Evolutionary conservation across 2,329 filamentous ascomycete species (phyloP).

Genomic region (Epichloe scottii): DNA sequence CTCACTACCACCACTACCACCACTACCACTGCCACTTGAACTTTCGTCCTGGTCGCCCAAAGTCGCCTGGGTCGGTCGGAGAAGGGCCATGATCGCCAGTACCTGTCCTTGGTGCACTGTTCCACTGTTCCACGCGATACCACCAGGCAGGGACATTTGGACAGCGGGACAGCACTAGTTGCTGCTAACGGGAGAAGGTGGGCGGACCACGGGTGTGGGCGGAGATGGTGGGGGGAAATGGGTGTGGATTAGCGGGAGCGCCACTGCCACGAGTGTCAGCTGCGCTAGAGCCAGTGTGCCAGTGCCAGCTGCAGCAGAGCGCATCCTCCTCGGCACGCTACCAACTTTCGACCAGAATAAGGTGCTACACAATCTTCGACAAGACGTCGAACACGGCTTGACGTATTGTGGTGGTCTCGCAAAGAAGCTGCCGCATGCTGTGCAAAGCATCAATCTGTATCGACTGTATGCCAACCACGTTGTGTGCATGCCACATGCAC

Average conservation of each 20-base stretch:
- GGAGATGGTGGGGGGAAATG: not conserved
- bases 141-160: not conserved
- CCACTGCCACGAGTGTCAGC: slow-evolving; percentile 5
- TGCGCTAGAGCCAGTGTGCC: not conserved
- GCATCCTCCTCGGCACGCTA: not conserved
- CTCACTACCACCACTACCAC: too few relatives aligned
- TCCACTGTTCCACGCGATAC: not conserved
- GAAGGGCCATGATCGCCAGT: not conserved
- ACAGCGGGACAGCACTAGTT: not conserved
- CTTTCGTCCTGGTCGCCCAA: not conserved
- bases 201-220: not conserved
- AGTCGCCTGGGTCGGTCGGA: not conserved
- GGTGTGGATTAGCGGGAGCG: slow-evolving; percentile 4
- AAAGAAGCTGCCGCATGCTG: not conserved
- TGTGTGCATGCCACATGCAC: slow-evolving; percentile 1
- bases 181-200: not conserved
- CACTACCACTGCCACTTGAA: not conserved
- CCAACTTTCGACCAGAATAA: too few relatives aligned
- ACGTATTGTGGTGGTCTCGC: too few relatives aligned
- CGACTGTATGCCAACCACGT: not conserved
- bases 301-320: slow-evolving; percentile 1
- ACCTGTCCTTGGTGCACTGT: too few relatives aligned
- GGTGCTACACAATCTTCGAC: too few relatives aligned
- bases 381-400: too few relatives aligned
- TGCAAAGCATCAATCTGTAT: not conserved